Conservation (phyloP, 2,329 filamentous ascomycete genomes). For the Aspergillus proliferans region DNA sequence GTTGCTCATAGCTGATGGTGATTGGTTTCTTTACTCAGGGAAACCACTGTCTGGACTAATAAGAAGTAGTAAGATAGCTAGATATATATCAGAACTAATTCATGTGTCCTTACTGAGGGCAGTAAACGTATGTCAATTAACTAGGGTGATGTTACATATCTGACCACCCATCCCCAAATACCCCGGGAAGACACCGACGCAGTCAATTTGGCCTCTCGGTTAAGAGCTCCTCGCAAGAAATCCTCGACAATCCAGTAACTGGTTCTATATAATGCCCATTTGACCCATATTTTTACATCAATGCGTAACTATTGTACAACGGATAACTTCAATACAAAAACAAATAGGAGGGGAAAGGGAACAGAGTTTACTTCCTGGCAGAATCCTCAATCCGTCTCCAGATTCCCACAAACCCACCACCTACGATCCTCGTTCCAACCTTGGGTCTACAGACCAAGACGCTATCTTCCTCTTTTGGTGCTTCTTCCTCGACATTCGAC, state of each 20-base stretch:
- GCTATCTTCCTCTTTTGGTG: conserved; percentile 22
- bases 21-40: too few species aligned
- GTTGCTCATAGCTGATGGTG: too few species aligned
- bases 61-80: too few species aligned
- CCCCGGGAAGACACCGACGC: too few species aligned
- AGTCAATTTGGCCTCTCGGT: too few species aligned
- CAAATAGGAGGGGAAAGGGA: neutral
- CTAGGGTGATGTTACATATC: too few species aligned
- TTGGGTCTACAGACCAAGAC: conserved; percentile 50
- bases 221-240: neutral
- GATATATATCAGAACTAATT: too few species aligned
- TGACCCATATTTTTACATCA: neutral
- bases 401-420: conserved; percentile 48
- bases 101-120: too few species aligned
- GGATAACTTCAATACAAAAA: neutral
- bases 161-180: too few species aligned
- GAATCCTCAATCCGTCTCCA: conserved; percentile 40
- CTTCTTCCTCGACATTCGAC: conserved; percentile 3
- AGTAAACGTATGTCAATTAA: too few species aligned
- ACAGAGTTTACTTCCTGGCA: neutral
- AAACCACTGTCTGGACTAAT: too few species aligned
- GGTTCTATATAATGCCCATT: too few species aligned
- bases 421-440: conserved; percentile 41
- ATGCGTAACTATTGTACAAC: neutral
- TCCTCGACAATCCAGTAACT: neutral